Percentiles rank a stretch among this genome's conserved stretches.
Evolutionary conservation across 2,329 filamentous ascomycete genomes (phyloP).

Genomic region (Cryphonectria naterciae): DNA sequence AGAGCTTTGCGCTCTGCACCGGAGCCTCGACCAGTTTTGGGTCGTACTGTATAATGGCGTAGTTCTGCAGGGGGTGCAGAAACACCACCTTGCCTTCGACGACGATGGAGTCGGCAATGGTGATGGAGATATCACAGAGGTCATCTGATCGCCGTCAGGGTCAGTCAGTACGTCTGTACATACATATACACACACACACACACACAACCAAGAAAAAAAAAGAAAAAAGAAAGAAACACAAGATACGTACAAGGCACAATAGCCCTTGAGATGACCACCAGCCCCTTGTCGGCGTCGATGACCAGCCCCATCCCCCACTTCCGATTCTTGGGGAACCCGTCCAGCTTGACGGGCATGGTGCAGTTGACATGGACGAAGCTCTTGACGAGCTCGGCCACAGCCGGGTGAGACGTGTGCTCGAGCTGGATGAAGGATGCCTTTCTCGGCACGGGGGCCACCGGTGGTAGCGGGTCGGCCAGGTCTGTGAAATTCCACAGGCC

Average conservation of each 20-base stretch:
- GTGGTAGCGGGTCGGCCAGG: conserved; percentile 78
- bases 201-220: neutral
- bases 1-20: conserved; percentile 85
- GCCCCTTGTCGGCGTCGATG: conserved; percentile 94
- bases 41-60: conserved; percentile 94
- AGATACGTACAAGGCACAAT: conserved; percentile 68
- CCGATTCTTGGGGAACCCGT: conserved; percentile 93
- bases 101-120: conserved; percentile 94
- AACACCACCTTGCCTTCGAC: conserved; percentile 94
- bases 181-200: too few relatives aligned
- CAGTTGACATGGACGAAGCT: conserved; percentile 95
- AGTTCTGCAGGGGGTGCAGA: conserved; percentile 95
- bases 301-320: conserved; percentile 96
- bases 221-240: neutral
- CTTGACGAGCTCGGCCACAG: conserved; percentile 89
- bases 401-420: conserved; percentile 83
- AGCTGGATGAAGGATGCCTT: conserved; percentile 92
- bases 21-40: conserved; percentile 90
- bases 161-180: neutral
- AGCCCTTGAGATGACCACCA: conserved; percentile 91
- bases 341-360: conserved; percentile 92
- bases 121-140: conserved; percentile 93
- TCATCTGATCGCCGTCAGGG: conserved; percentile 57
- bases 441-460: conserved; percentile 70
- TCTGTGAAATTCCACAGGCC: conserved; percentile 95